Conservation (phyloP, 495 filamentous ascomycete genomes). For the Tuber magnatum region DNA sequence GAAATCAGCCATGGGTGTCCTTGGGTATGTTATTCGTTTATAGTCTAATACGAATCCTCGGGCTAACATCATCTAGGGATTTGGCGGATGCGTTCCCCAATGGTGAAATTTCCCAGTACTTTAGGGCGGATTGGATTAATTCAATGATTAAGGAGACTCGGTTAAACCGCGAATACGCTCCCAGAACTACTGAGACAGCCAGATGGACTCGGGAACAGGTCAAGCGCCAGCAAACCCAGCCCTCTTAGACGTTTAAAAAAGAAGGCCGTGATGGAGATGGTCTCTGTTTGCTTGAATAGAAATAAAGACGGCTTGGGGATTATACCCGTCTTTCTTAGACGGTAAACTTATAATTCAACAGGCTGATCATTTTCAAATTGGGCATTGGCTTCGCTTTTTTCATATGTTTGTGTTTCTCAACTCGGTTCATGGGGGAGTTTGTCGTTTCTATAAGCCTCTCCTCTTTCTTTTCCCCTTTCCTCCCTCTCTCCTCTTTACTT, state of each 20-base stretch:
- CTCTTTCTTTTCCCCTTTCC: conserved; percentile 28
- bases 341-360: conserved; percentile 35
- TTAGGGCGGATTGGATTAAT: conserved; percentile 84
- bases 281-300: conserved; percentile 33
- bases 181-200: conserved; percentile 84
- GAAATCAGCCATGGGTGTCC: conserved; percentile 88
- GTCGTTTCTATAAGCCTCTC: conserved; percentile 37
- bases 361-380: conserved; percentile 32
- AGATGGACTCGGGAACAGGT: conserved; percentile 97
- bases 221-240: conserved; percentile 62
- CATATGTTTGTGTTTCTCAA: conserved; percentile 38
- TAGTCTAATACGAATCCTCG: conserved; percentile 42
- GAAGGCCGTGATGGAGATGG: conserved; percentile 16
- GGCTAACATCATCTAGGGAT: conserved; percentile 54
- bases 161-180: conserved; percentile 70
- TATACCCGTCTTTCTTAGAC: conserved; percentile 35
- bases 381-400: conserved; percentile 39
- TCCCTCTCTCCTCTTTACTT: conserved; percentile 30
- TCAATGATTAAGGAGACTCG: conserved; percentile 79
- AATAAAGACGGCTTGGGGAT: conserved; percentile 26
- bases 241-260: conserved; percentile 33
- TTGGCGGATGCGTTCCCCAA: conserved; percentile 87
- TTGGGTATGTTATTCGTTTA: conserved; percentile 60
- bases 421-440: conserved; percentile 38
- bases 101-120: conserved; percentile 73